Base-by-base conservation (phyloP, 1,139 yeast genomes). In the Saccharomyces hybrid region DNA sequence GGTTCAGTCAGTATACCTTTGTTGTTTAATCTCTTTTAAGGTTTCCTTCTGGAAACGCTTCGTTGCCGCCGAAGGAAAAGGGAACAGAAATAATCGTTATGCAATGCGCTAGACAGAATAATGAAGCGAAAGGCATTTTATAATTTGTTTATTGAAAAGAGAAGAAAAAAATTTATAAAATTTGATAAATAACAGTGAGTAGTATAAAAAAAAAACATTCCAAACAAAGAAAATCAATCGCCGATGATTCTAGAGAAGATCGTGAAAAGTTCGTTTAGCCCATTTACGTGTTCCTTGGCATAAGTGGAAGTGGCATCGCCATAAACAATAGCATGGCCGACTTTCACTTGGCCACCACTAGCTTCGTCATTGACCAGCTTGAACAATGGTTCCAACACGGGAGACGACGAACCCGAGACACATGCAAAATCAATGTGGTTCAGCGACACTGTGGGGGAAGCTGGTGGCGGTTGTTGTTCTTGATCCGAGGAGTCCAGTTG, bases 261-360 rank as follows among this genome's bases (percentile, higher is more conserved):
- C 31, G 78, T 75, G 64, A 89, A 78, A 53, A 90, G 73, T 58
- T 88, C 93, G 65, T 88, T 89, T 62, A 86, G 80, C 58, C 97
- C 97, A 56, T 81, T 80, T 14, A 88, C 83, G 54, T 83, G 82
- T 63, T 81, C 86, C 47, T 76, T 78, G 1, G 97, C 96, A 55
- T 77, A 78, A 1, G 86, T 84, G 56, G 78, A 75, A 2, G 78
- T 75, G 12, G 77, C 69, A 48, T 70, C 70, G 16, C 82, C 84
- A 56, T 86, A 81, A 0, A 89, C 86, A 38, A 88, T 84, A 0
- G 91, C 83, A 59, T 83, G 76, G 0, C 79, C 80, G 50, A 75
- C 68, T 2, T 72, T 71, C 48, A 76, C 69, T 47, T 64, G 73
- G 47, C 71, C 72, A n/a, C 65, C 65, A 29, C 67, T 68, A 24